Base-by-base conservation (phyloP, 352 stramenopile genomes). In the Globisporangium carolinianum region DNA sequence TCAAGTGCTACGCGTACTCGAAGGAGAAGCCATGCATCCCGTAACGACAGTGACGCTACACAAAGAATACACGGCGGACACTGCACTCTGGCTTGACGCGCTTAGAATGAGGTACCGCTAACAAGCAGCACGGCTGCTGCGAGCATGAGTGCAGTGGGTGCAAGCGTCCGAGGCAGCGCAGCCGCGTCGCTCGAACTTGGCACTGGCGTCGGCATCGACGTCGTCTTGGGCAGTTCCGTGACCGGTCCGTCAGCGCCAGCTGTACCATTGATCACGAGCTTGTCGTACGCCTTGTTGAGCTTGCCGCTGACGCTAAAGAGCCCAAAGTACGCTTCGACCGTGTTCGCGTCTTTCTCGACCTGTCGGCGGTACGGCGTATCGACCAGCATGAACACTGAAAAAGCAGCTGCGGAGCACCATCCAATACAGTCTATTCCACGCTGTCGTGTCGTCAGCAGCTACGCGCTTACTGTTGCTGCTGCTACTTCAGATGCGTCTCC, bases 241-340 rank as follows among this genome's bases (percentile, higher is more conserved):
- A 63, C 57, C 1, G 32, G 6, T 35, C 58, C 58, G 32, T 64
- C 58, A 12, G 47, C 35, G 37, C 51, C 51, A 41, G 15, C 54
- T 6, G 58, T 64, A 52, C 58, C 52, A 42, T 65, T 68, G 24
- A 67, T 58, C 47, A 53, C 17, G 41, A 70, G 55, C 46, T n/a
- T 51, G 15, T 39, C 51, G 38, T 70, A 62, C 7, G 55, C 35
- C 6, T 62, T 59, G 50, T 72, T 72, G 18, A 72, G 43, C 15
- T 47, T 58, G 6, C 36, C 51, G 35, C 35, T 53, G 11, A 37
- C 36, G 45, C 52, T 57, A 53, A 86, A 87, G 49, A 90, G 56
- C 11, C 79, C 79, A 45, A 90, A 90, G 66, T 87, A 79, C 43
- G 75, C 77, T 67, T 90, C 79, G 48, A 87, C 77, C 37, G 78